Evolutionary conservation across 805 yeast genomes (phyloP), one percentile per base, ranked within the genome.

Genomic region (Kurtzmaniella fragi): DNA sequence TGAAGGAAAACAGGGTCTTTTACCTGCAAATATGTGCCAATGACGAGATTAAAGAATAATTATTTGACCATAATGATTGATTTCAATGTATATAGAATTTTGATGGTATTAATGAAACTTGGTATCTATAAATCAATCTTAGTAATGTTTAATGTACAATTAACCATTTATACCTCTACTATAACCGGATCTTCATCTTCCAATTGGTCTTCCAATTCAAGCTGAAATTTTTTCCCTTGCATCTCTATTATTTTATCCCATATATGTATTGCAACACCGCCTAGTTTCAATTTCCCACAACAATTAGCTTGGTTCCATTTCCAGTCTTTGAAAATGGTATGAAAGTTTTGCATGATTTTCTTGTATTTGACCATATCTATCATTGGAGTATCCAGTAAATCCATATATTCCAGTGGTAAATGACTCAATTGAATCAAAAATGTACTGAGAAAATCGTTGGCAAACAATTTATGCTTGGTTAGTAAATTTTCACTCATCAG

Each of bases 351-450:
- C 50, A 61, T 42, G 1, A 52, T 39, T 23, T 20, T 40, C 1
- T 46, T 25, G 31, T 54, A 52, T 4, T 29, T 33, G 15, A 41
- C 37, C n/a, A 47, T 29, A 34, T 59, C 60, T 3, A 57, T 35
- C 13, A 51, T 32, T 11, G 48, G 34, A 28, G 46, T 31, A 17
- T 46, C 52, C 10, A 47, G 54, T 3, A 45, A 20, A 20, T 20
- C 41, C 2, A 59, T 30, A 40, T 74, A 75, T 17, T 70, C 80
- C 3, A 48, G 53, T 1, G 80, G 78, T 7, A 70, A 43, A 12
- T 55, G 48, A 4, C 50, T 45, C 10, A 78, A 47, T 47, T 78
- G 82, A 0, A 37, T 12, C 3, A 41, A 42, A 5, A 77, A 38
- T 1, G 59, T 10, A 0, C 40, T 40, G 3, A 76, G 39, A 32